Base-by-base conservation (phyloP, 2,329 filamentous ascomycete genomes). In the Talaromyces islandicus region DNA sequence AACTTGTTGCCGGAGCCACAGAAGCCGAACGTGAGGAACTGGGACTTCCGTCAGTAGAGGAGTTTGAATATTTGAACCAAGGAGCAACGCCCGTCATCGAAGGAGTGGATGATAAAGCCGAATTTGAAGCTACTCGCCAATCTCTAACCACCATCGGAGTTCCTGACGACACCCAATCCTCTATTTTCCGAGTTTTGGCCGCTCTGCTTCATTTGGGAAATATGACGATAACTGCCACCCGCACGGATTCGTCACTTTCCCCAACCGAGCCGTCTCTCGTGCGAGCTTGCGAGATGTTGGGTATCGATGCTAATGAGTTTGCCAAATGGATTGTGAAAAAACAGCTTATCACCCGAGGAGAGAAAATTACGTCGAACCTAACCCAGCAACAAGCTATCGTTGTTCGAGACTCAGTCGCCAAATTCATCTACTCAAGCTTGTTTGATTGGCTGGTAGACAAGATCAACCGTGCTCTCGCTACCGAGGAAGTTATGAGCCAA, bases 361-460 rank as follows among this genome's bases (percentile, higher is more conserved):
- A 99, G 75, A 97, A 97, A 81, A 99, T 99, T 68, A 91, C 91
- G 30, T 97, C 94, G 29, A 97, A 97, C 72, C 78, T 99, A 63
- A 95, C 90, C 25, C 91, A 95, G 69, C 91, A 95, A 63, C 93
- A 97, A 77, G 94, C 94, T 30, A 85, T 90, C 41, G 93, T 99
- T 60, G 94, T 99, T 14, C 87, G 93, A 72, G 94, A 99, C 72
- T 99, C 94, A 0, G 94, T 99, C 56, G 92, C 94, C 70, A 99
- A 99, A 75, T 99, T 93, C 77, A 94, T 99, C 66, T 99, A 99
- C 78, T 97, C 94, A 0, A 96, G 92, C 72, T 78, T 99, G 61
- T 99, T 99, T 74, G 94, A 99, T 80, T 99, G 94, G 94, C 84
- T 99, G 25, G 94, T 99, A n/a, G 92, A 97, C 68, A 90, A 89